These are phyloP conservation scores for Glaciozyma martinii DNA, from an alignment of 768 basidiomycete species.

Conservation along the genomic window DNA sequence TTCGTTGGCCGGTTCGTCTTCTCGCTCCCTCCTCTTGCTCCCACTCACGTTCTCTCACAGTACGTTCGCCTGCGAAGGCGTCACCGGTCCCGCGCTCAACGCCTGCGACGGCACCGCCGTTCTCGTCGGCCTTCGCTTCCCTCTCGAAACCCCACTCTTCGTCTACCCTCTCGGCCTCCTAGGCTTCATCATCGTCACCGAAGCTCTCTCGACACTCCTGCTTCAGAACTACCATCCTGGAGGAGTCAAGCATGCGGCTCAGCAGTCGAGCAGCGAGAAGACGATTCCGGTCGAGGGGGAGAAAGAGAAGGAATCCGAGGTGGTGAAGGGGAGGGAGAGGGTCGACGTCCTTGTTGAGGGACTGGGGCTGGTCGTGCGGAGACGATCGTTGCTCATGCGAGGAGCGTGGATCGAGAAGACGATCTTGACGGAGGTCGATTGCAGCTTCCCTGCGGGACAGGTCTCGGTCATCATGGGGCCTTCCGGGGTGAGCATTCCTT, in stretches of 20 bases:
- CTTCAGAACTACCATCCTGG: conserved; percentile 40
- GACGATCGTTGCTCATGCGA: conserved; percentile 1
- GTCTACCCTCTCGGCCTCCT: conserved; percentile 34
- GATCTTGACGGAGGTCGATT: conserved; percentile 40
- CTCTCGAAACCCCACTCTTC: conserved; percentile 33
- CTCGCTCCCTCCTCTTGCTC: conserved; percentile 16
- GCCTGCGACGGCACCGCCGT: conserved; percentile 43
- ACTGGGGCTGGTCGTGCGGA: conserved; percentile 13
- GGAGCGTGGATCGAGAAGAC: conserved; percentile 32
- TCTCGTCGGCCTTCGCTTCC: conserved; percentile 40
- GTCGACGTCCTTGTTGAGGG: conserved; percentile 39
- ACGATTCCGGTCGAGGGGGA: conserved; percentile 10
- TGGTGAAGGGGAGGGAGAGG: conserved; percentile 35
- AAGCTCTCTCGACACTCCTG: conserved; percentile 37
- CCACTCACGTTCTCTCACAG: conserved; percentile 10
- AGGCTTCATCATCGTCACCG: conserved; percentile 37
- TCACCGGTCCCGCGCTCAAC: conserved; percentile 32
- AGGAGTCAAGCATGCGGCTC: conserved; percentile 39
- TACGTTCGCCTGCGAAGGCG: conserved; percentile 33
- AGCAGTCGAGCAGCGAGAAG: background rate
- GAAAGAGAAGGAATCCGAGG: conserved; percentile 18
- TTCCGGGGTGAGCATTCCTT: conserved; percentile 21
- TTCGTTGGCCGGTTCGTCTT: conserved; percentile 40
- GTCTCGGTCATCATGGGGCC: conserved; percentile 41
- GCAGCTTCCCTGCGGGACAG: conserved; percentile 40